phyloP scores from a whole-genome alignment of 2,329 filamentous ascomycete species.

The Ceratocystis variospora region DNA sequence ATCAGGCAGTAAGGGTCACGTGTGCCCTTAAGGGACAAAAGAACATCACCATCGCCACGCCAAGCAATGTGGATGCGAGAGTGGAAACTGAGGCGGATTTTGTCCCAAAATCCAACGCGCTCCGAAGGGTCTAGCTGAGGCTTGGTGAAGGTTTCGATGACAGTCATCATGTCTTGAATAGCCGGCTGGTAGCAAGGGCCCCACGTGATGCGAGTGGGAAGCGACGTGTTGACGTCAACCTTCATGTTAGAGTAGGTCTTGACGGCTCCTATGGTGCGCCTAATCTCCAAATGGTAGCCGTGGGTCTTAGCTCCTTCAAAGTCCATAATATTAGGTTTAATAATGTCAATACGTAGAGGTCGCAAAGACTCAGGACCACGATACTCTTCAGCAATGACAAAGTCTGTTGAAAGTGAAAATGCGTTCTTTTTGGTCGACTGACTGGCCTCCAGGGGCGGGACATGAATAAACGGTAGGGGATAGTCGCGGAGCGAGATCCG shows the following conservation, averaged over 20 bases:
- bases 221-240: conserved; percentile 82
- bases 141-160: conserved; percentile 93
- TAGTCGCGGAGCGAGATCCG: conserved; percentile 83
- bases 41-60: conserved; percentile 92
- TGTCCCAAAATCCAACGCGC: conserved; percentile 95
- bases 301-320: conserved; percentile 24
- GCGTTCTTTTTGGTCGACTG: conserved; percentile 72
- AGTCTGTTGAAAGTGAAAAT: conserved; percentile 73
- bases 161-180: conserved; percentile 99
- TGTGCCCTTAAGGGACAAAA: conserved; percentile 79
- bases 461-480: conserved; percentile 78
- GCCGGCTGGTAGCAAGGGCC: conserved; percentile 94
- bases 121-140: conserved; percentile 89
- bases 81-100: conserved; percentile 87
- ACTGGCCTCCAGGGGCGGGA: conserved; percentile 64
- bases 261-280: conserved; percentile 81
- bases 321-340: conserved; percentile 43
- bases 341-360: conserved; percentile 67
- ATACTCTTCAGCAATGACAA: conserved; percentile 91
- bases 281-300: conserved; percentile 71
- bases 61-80: conserved; percentile 79
- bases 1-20: conserved; percentile 89
- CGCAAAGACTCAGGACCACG: conserved; percentile 67
- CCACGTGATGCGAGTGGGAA: conserved; percentile 91
- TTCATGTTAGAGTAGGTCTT: conserved; percentile 92